Conservation (phyloP, 2,329 filamentous ascomycete species). For the Chrysoporthe deuterocubensis region DNA sequence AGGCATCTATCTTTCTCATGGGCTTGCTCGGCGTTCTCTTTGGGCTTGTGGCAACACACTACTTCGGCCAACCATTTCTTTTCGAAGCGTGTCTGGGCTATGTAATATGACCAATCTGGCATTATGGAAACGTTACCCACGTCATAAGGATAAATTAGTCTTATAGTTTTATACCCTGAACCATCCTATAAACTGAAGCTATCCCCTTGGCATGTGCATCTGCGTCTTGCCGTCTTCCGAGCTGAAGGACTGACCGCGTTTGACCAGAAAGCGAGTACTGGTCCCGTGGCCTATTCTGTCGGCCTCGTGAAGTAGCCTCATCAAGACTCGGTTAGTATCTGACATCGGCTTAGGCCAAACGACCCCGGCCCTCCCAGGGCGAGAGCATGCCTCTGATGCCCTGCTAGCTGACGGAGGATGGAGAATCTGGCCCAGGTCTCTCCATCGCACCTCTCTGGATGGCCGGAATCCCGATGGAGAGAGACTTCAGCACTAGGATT, state of each 20-base stretch:
- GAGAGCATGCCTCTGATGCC: background rate
- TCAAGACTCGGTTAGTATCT: background rate
- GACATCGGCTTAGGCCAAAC: background rate
- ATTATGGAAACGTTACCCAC: too few species aligned
- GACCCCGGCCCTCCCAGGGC: too few species aligned
- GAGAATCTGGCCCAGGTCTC: background rate
- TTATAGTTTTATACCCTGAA: too few species aligned
- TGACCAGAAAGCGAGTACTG: background rate
- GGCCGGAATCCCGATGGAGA: background rate
- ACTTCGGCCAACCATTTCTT: background rate
- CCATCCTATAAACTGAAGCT: background rate
- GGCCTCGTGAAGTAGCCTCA: background rate
- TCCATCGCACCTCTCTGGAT: background rate
- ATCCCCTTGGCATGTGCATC: background rate
- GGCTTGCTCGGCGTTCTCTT: background rate
- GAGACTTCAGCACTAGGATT: background rate
- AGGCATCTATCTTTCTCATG: background rate
- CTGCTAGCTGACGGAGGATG: background rate
- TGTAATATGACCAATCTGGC: too few species aligned
- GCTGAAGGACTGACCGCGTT: background rate
- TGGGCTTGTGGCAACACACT: background rate
- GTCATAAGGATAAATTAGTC: too few species aligned
- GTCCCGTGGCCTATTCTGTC: background rate
- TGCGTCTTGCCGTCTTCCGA: background rate
- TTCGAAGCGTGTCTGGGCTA: too few species aligned